A percentile compares a stretch with the other conserved stretches of the same genome.
Evolutionary conservation across 2,329 filamentous ascomycete species (phyloP).

Genomic region (Diaporthe humulicola): DNA sequence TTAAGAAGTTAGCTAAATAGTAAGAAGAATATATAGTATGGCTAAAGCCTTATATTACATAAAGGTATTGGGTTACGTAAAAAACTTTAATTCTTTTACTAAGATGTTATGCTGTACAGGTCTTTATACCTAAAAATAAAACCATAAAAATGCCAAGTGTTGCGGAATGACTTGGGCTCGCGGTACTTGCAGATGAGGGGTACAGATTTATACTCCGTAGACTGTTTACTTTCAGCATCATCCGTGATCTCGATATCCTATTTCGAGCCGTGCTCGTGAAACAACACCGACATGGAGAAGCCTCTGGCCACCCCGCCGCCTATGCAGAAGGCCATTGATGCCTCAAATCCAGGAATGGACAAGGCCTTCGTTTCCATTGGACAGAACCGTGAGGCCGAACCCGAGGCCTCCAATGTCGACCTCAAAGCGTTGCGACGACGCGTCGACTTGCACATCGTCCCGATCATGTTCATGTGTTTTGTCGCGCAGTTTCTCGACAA

Average conservation of each 20-base stretch:
- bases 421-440: constrained; percentile 63
- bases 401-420: constrained; percentile 49
- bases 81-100: too few species aligned
- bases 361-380: constrained; percentile 1
- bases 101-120: too few species aligned
- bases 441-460: constrained; percentile 71
- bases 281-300: not conserved
- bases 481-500: constrained; percentile 76
- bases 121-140: too few species aligned
- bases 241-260: not conserved
- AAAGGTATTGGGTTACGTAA: too few species aligned
- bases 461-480: constrained; percentile 73
- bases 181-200: not conserved
- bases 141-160: too few species aligned
- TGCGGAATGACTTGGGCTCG: not conserved
- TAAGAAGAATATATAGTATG: too few species aligned
- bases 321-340: not conserved
- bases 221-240: not conserved
- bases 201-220: not conserved
- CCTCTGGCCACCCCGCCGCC: not conserved
- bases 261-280: not conserved
- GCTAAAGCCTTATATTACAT: too few species aligned
- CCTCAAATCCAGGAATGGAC: constrained; percentile 1
- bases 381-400: constrained; percentile 51
- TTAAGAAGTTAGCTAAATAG: too few species aligned